These are phyloP conservation scores for Narthecium ossifragum DNA, from an alignment of 106 monocot genomes.

Conservation along the genomic window DNA sequence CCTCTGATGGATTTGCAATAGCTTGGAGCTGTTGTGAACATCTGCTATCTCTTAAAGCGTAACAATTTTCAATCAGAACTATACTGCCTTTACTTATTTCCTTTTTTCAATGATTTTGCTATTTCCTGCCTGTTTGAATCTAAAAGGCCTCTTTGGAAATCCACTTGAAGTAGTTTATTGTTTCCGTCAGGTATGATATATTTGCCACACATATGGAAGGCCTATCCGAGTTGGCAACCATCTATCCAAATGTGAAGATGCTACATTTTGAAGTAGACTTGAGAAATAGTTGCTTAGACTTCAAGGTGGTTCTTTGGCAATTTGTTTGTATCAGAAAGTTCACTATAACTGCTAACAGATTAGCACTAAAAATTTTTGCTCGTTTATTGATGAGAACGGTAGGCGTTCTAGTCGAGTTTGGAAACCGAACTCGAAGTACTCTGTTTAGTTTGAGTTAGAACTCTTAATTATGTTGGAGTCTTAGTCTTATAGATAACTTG, in stretches of 20 bases:
- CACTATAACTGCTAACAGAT: no score
- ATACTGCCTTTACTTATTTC: neutral
- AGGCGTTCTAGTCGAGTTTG: no score
- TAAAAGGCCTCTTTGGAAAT: neutral
- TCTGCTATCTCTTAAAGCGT: slow-evolving; percentile 83
- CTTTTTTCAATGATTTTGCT: neutral
- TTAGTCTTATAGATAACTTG: no score
- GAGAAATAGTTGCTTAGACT: slow-evolving; percentile 82
- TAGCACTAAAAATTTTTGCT: no score
- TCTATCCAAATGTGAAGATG: slow-evolving; percentile 93
- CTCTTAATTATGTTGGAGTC: no score
- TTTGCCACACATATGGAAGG: slow-evolving; percentile 98
- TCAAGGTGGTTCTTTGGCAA: slow-evolving; percentile 42
- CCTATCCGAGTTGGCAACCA: slow-evolving; percentile 69
- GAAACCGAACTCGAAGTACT: no score
- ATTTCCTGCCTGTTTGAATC: neutral
- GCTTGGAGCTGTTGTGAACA: slow-evolving; percentile 99
- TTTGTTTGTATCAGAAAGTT: no score
- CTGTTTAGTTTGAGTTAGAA: no score
- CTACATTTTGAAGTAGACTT: slow-evolving; percentile 94
- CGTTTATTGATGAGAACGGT: no score
- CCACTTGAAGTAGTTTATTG: neutral
- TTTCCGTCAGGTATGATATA: slow-evolving; percentile 60
- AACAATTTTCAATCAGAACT: slow-evolving; percentile 8
- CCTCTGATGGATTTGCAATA: slow-evolving; percentile 94